Conservation (phyloP, 2,329 filamentous ascomycete species). For the Nemania diffusa region DNA sequence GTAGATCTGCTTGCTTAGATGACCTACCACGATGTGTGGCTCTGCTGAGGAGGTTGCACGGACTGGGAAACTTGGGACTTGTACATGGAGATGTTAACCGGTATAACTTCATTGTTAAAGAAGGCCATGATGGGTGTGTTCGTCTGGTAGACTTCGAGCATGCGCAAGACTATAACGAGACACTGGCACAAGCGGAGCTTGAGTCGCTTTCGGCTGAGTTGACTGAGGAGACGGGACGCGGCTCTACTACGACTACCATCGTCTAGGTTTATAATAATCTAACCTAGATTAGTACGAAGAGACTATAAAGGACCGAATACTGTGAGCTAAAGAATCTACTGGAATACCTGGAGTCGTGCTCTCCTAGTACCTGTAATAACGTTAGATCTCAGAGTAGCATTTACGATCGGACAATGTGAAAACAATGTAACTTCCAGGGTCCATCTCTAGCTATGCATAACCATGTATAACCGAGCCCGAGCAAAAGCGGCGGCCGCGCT, state of each 20-base stretch:
- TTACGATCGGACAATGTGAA: too few species aligned
- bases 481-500: too few species aligned
- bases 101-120: constrained; percentile 35
- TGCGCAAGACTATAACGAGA: constrained; percentile 34
- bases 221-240: constrained; percentile 32
- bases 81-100: constrained; percentile 36
- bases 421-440: too few species aligned
- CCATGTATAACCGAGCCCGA: too few species aligned
- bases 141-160: constrained; percentile 35
- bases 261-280: not conserved
- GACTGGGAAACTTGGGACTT: constrained; percentile 27
- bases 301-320: not conserved
- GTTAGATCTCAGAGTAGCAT: too few species aligned
- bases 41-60: constrained; percentile 35
- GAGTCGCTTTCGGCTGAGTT: constrained; percentile 30
- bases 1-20: constrained; percentile 29
- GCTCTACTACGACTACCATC: constrained; percentile 23
- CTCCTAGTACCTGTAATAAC: too few species aligned
- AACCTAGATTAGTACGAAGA: not conserved
- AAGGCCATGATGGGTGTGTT: constrained; percentile 26
- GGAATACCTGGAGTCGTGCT: too few species aligned
- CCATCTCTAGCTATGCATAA: too few species aligned
- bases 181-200: constrained; percentile 29
- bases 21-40: constrained; percentile 39
- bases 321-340: too few species aligned